These are phyloP conservation scores for Boletus reticulatus DNA, from an alignment of 768 basidiomycete genomes.

Conservation along the genomic window DNA sequence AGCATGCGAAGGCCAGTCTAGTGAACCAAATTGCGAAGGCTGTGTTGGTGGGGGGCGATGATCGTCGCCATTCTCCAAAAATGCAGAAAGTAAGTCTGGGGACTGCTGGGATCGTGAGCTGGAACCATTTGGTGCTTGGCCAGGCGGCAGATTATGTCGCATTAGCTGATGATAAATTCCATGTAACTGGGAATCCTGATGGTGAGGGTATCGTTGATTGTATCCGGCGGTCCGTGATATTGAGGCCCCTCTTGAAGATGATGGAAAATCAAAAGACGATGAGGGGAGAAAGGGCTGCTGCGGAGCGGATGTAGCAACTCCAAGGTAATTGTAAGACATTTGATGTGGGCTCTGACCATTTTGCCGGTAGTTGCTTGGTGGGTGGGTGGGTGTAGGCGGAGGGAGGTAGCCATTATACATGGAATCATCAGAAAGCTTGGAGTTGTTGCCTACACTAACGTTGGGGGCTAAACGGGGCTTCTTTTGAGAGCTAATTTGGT, in stretches of 20 bases:
- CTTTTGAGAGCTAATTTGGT: constrained; percentile 27
- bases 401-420: constrained; percentile 32
- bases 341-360: constrained; percentile 30
- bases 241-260: constrained; percentile 25
- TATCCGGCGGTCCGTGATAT: constrained; percentile 26
- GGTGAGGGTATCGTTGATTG: constrained; percentile 28
- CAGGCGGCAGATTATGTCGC: constrained; percentile 24
- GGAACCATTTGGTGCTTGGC: constrained; percentile 16
- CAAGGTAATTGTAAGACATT: constrained; percentile 24
- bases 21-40: constrained; percentile 23
- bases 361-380: constrained; percentile 27
- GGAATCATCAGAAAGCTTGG: constrained; percentile 30
- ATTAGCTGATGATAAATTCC: constrained; percentile 32
- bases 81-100: constrained; percentile 29
- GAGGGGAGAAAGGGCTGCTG: constrained; percentile 26
- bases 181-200: constrained; percentile 30
- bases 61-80: constrained; percentile 30
- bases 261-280: constrained; percentile 29
- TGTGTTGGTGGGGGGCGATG: constrained; percentile 22
- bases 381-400: constrained; percentile 29
- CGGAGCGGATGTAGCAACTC: constrained; percentile 12
- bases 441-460: constrained; percentile 17
- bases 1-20: constrained; percentile 36
- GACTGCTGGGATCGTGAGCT: constrained; percentile 25
- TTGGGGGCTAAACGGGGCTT: constrained; percentile 29